phyloP scores from a whole-genome alignment of 768 basidiomycete species.

The Amanita rubescens region DNA sequence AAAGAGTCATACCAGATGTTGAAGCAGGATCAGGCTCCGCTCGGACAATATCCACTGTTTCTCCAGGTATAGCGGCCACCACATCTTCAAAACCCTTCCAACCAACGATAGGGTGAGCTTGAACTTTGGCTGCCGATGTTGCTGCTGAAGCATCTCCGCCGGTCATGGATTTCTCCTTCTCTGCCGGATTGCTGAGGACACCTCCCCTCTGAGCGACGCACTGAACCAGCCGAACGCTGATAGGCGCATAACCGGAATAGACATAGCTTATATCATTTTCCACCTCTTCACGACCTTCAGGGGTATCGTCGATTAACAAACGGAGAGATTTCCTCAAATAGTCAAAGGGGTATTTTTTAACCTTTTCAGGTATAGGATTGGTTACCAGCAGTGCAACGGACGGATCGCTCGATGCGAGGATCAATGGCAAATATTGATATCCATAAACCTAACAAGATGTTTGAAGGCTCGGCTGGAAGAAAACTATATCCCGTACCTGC shows the following conservation, averaged over 20 bases:
- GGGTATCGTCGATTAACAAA: constrained; percentile 84
- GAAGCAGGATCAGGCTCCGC: constrained; percentile 19
- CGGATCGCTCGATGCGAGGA: constrained; percentile 57
- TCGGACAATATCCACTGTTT: constrained; percentile 66
- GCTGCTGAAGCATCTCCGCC: constrained; percentile 30
- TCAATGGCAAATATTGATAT: constrained; percentile 60
- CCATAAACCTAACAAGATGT: constrained; percentile 55
- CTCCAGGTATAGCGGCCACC: constrained; percentile 73
- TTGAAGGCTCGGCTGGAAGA: constrained; percentile 3
- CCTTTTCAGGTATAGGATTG: constrained; percentile 52
- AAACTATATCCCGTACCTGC: constrained; percentile 37
- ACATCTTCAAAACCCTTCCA: constrained; percentile 99
- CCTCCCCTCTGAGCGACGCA: constrained; percentile 89
- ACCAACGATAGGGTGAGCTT: constrained; percentile 87
- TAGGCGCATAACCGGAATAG: constrained; percentile 95
- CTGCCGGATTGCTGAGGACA: constrained; percentile 73
- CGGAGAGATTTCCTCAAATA: constrained; percentile 76
- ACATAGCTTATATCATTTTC: constrained; percentile 95
- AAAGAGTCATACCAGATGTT: constrained; percentile 8
- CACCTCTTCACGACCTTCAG: constrained; percentile 68
- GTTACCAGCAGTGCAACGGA: constrained; percentile 62
- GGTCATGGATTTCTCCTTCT: constrained; percentile 39
- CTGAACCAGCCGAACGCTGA: constrained; percentile 87
- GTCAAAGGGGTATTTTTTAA: constrained; percentile 64
- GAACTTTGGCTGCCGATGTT: constrained; percentile 47